Base-by-base conservation (phyloP, 2,329 filamentous ascomycete genomes). In the Biscogniauxia mediterranea region DNA sequence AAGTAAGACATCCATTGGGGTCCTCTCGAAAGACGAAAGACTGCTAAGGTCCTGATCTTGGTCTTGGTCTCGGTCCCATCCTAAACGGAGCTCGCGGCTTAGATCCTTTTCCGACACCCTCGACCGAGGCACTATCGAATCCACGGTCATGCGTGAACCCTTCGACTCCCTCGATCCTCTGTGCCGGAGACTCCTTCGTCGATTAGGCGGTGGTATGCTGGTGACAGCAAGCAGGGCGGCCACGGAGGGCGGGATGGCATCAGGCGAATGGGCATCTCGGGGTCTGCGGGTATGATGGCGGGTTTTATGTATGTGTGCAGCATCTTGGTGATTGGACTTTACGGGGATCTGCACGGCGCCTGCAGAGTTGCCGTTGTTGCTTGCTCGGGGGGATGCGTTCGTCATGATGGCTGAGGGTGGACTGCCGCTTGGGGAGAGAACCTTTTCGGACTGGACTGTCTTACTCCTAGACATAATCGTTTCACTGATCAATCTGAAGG, bases 141-240 rank as follows among this genome's bases (percentile, higher is more conserved):
- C 82, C 11, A 86, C 81, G 0, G 83, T 85, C 75, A 87, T 78
- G 55, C 76, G 71, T 67, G 62, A 60, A 52, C 63, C 63, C 32
- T 58, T 64, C 26, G 62, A 67, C 61, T 63, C 63, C 28, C 57
- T 64, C 26, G 62, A 67, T 61, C 63, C 68, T 55, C 66, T 70
- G 46, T 72, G 71, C 21, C 72, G 71, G 52, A 70, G 55, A 54
- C 69, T 76, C 42, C 76, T 74, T 54, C 75, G 72, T 26, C 74
- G 71, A 58, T 75, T 80, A 66, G 79, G 74, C 55, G 81, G 73
- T 66, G 84, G 86, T 55, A 89, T 89, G 63, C 80, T 82, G 28
- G 86, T 89, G 57, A 86, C 78, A 32, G 86, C 86, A 38, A 89
- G 77, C 26, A 89, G 76, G 13, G 85, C 84, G 5, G 85, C 85